Evolutionary conservation across 179 eudicot species (phyloP).

Genomic region (Silene vulgaris): DNA sequence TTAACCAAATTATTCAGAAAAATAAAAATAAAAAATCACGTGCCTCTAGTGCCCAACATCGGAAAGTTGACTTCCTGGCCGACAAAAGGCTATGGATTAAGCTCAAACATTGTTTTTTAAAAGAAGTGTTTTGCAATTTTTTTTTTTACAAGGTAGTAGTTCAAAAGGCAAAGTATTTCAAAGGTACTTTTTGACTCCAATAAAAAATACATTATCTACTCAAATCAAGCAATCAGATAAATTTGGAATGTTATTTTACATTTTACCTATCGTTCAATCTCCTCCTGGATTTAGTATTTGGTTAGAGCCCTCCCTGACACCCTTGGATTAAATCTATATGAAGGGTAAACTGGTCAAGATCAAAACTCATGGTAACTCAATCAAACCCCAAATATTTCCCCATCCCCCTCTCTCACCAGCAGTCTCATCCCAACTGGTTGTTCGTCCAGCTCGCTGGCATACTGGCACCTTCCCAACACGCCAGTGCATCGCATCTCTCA

Average conservation of each 20-base stretch:
- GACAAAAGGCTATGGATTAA: no score
- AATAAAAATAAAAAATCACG: not conserved
- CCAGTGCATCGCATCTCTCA: not conserved
- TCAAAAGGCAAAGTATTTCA: not conserved
- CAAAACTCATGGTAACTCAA: not conserved
- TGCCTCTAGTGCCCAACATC: not conserved
- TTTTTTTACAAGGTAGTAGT: not conserved
- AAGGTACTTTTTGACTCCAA: not conserved
- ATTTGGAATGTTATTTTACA: not conserved
- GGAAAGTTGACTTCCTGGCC: not conserved
- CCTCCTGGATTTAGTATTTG: not conserved
- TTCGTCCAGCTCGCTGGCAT: not conserved
- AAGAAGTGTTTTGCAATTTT: not conserved
- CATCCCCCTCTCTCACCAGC: not conserved
- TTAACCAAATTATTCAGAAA: not conserved
- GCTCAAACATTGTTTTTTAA: not conserved
- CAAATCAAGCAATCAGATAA: not conserved
- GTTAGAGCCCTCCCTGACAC: not conserved
- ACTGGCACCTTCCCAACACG: not conserved
- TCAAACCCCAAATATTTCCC: not conserved
- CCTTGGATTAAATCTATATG: not conserved
- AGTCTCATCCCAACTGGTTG: not conserved
- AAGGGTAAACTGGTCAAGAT: not conserved
- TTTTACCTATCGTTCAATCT: no score
- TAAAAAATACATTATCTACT: no score